phyloP scores from a whole-genome alignment of 1,284 basidiomycete species.

The Fomitopsis schrenkii region DNA sequence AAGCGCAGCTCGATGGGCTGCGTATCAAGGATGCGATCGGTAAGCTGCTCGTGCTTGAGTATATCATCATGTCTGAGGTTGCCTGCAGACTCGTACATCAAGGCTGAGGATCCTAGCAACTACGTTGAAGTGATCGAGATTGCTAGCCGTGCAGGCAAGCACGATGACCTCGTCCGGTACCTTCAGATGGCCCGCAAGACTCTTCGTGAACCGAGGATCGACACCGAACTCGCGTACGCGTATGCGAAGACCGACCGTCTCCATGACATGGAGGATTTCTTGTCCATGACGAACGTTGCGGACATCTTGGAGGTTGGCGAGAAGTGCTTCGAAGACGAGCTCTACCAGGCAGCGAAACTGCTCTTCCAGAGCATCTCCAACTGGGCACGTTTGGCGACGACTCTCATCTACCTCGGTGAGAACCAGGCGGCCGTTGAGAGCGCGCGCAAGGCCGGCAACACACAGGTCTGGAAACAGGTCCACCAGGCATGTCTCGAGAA shows the following conservation, averaged over 20 bases:
- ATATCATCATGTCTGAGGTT: neutral
- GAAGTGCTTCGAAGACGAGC: conserved; percentile 98
- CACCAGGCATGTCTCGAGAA: conserved; percentile 98
- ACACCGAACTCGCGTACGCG: conserved; percentile 95
- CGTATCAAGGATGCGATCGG: conserved; percentile 98
- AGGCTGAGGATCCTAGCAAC: conserved; percentile 95
- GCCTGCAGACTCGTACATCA: conserved; percentile 90
- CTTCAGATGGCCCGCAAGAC: conserved; percentile 99
- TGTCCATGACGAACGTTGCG: conserved; percentile 98
- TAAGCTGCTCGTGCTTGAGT: conserved; percentile 27
- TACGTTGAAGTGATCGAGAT: conserved; percentile 98
- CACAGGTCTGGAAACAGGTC: conserved; percentile 99
- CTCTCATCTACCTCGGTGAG: conserved; percentile 97
- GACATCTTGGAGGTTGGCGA: conserved; percentile 96
- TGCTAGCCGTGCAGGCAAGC: conserved; percentile 92
- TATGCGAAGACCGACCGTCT: conserved; percentile 97
- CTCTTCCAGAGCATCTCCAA: conserved; percentile 97
- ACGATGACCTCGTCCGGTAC: conserved; percentile 97
- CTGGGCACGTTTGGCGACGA: conserved; percentile 97
- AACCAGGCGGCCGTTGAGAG: conserved; percentile 98
- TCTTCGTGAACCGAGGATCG: conserved; percentile 95
- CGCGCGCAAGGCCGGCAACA: conserved; percentile 98
- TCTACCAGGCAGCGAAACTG: conserved; percentile 96
- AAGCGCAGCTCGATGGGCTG: conserved; percentile 98
- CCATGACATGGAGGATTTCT: conserved; percentile 99